A percentile compares a stretch with the other conserved stretches of the same genome.
Conservation (phyloP, 176 grass and related monocot genomes). For the Dendrocalamus sinicus region DNA sequence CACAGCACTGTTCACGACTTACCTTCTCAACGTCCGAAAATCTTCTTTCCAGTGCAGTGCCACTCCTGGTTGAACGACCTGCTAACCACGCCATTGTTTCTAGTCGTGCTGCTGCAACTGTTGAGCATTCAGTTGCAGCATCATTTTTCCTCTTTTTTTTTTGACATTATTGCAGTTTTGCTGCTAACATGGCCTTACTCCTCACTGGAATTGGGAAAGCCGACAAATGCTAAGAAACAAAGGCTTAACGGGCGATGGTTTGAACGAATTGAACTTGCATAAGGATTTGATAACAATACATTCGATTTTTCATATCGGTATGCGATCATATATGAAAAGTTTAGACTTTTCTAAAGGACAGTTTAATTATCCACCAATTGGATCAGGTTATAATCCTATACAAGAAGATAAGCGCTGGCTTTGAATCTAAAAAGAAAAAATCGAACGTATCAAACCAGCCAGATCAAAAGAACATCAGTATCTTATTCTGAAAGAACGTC, state of each 20-base stretch:
- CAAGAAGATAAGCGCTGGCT: constrained; percentile 26
- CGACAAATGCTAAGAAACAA: not conserved
- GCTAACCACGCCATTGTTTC: not conserved
- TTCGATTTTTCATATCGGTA: not conserved
- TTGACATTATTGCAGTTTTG: not conserved
- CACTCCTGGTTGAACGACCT: not conserved
- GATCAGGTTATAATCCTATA: not conserved
- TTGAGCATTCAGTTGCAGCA: not conserved
- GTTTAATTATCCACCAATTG: not conserved
- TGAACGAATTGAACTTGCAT: not conserved
- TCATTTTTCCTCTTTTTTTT: not conserved
- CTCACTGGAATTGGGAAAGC: not conserved
- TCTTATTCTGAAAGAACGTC: not conserved
- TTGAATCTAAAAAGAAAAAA: constrained; percentile 30
- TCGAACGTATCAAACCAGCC: not conserved
- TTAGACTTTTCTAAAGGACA: not conserved
- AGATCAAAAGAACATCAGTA: not conserved
- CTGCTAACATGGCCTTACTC: not conserved
- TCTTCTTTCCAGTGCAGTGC: too few species aligned
- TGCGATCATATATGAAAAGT: not conserved
- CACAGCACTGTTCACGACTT: too few species aligned
- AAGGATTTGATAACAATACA: not conserved
- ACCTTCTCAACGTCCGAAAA: too few species aligned
- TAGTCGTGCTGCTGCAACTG: not conserved
- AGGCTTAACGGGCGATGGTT: not conserved